Evolutionary conservation across 345 rosid genomes (phyloP), one percentile per base, ranked within the genome.

Genomic region (Erysimum cheiranthoides): DNA sequence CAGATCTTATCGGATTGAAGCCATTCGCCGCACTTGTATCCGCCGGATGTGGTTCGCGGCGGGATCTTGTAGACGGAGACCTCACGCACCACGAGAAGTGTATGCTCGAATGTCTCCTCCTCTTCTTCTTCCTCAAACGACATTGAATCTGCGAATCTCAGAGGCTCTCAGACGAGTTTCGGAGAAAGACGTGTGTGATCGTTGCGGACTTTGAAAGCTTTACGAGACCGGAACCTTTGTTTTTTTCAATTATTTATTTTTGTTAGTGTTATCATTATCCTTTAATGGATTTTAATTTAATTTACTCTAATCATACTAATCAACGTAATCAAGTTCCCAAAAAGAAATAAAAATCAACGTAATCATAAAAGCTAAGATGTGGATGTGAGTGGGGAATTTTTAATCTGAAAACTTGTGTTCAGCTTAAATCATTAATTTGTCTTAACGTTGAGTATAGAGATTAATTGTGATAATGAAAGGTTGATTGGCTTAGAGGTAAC

Each of bases 1-100:
- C 99, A 95, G 93, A 92, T 95, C 99, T 93, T 95, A 73, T 95
- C 97, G 61, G 99, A 87, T 66, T 95, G 99, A 39, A 95, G 83
- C 99, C 99, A 95, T 74, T 95, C 99, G 21, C 99, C 98, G 84
- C 99, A 95, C 78, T 95, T 95, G 88, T 95, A 95, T 16, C 98
- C 97, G 17, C 97, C 98, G 47, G 98, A 90, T 43, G 97, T 95
- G 63, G 90, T 80, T 46, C 97, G 90, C 38, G 99, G 98, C 3
- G 97, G 97, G 82, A 95, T 95, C 81, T 92, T 95, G 92, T 75
- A 95, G 10, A 95, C 89, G 71, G 86, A 77, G 58, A 95, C 99
- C 63, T 95, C 99, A 34, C 96, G 98, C 53, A 95, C 99, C 5
- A 92, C 96, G 8, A 95, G 93, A 13, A 95, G 96, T 46, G 98